Conservation (phyloP, 176 grass and related monocot species). For the Raddia distichophylla region DNA sequence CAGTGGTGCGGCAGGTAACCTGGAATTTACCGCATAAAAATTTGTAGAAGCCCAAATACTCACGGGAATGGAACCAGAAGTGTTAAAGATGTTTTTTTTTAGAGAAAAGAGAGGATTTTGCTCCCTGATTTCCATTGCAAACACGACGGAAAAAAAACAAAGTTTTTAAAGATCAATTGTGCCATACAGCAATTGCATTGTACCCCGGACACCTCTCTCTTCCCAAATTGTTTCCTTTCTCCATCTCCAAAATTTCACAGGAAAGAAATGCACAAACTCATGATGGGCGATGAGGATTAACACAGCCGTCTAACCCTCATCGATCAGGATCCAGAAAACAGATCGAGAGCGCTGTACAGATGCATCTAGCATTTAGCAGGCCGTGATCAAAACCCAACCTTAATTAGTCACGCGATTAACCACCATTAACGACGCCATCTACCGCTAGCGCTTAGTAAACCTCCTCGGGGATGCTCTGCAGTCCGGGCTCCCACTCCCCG, state of each 20-base stretch:
- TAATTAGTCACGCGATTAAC: conserved; percentile 52
- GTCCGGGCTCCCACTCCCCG: conserved; percentile 74
- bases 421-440: conserved; percentile 39
- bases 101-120: too few species aligned
- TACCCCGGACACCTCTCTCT: conserved; percentile 20
- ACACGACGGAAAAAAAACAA: too few species aligned
- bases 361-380: conserved; percentile 50
- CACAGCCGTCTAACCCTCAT: conserved; percentile 7
- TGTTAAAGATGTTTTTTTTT: too few species aligned
- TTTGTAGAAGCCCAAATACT: background rate
- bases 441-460: conserved; percentile 39
- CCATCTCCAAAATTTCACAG: conserved; percentile 21
- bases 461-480: conserved; percentile 95
- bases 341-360: conserved; percentile 51
- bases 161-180: background rate
- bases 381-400: conserved; percentile 55
- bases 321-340: conserved; percentile 7
- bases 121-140: too few species aligned
- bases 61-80: background rate
- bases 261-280: conserved; percentile 36
- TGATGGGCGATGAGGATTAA: conserved; percentile 14
- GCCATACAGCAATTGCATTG: conserved; percentile 25
- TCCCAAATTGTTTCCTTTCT: background rate
- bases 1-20: background rate
- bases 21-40: background rate